Percentiles rank a stretch among this genome's conserved stretches.
Evolutionary conservation across 2,329 filamentous ascomycete species (phyloP).

Genomic region (Exserohilum turcica): DNA sequence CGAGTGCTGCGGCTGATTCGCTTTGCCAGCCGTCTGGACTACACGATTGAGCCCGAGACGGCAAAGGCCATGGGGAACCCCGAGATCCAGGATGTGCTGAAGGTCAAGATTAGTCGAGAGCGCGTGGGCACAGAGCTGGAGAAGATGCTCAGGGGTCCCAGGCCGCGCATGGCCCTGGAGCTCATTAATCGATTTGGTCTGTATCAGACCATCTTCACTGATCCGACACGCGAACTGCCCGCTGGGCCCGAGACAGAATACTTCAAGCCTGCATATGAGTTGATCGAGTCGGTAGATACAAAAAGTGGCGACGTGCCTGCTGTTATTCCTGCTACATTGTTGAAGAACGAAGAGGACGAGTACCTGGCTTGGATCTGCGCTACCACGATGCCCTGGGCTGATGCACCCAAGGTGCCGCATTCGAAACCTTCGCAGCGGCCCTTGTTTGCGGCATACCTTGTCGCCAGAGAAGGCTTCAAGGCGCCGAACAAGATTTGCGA

Average conservation of each 20-base stretch:
- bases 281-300: constrained; percentile 52
- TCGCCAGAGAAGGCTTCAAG: constrained; percentile 78
- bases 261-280: constrained; percentile 69
- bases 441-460: constrained; percentile 60
- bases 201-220: constrained; percentile 75
- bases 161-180: constrained; percentile 65
- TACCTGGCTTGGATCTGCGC: constrained; percentile 79
- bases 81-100: constrained; percentile 80
- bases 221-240: constrained; percentile 62
- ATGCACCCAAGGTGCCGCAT: constrained; percentile 54
- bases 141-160: constrained; percentile 80
- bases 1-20: constrained; percentile 84
- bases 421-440: constrained; percentile 50
- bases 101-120: constrained; percentile 88
- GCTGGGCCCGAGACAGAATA: constrained; percentile 62
- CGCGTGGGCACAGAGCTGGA: constrained; percentile 84
- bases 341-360: constrained; percentile 67
- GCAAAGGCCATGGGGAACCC: constrained; percentile 75
- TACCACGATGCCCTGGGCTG: constrained; percentile 75
- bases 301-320: constrained; percentile 42
- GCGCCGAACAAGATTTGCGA: constrained; percentile 75
- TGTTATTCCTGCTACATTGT: constrained; percentile 53
- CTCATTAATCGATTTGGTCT: constrained; percentile 70
- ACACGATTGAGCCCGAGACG: constrained; percentile 73
- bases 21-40: constrained; percentile 84